phyloP scores from a whole-genome alignment of 305 asterid genomes.

The Andrographis paniculata region DNA sequence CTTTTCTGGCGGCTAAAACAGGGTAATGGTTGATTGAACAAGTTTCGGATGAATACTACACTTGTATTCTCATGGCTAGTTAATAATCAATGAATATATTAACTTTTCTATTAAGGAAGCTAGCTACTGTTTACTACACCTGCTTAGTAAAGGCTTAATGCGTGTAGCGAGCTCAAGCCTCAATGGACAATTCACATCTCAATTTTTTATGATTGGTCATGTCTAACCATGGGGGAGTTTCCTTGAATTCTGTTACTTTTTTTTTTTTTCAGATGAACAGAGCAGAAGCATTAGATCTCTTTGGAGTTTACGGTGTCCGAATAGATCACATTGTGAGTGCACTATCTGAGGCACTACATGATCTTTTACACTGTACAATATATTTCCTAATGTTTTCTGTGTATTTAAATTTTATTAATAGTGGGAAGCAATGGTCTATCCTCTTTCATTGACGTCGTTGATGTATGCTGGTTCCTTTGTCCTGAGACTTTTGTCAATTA shows the following conservation, averaged over 20 bases:
- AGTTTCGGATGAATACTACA: no score
- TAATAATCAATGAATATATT: neutral
- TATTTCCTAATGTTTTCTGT: constrained; percentile 16
- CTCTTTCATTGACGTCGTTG: constrained; percentile 71
- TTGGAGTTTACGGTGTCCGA: constrained; percentile 69
- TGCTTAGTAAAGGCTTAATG: no score
- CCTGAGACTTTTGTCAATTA: constrained; percentile 33
- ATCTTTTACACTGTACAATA: constrained; percentile 12
- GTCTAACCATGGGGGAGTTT: neutral
- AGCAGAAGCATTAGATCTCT: constrained; percentile 37
- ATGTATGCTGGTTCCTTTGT: constrained; percentile 74
- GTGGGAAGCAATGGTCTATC: constrained; percentile 85
- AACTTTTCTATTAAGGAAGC: no score
- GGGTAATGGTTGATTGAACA: neutral
- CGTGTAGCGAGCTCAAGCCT: no score
- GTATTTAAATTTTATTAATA: constrained; percentile 65
- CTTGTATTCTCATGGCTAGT: no score
- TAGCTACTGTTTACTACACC: no score
- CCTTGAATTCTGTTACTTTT: constrained; percentile 5
- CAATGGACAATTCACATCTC: no score
- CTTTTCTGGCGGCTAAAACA: constrained; percentile 8
- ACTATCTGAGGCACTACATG: constrained; percentile 7
- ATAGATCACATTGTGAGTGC: constrained; percentile 62
- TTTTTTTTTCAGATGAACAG: constrained; percentile 31
- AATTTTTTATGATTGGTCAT: no score